Base-by-base conservation (phyloP, 73 alveolate species). In the Paraurostyla sp. region DNA sequence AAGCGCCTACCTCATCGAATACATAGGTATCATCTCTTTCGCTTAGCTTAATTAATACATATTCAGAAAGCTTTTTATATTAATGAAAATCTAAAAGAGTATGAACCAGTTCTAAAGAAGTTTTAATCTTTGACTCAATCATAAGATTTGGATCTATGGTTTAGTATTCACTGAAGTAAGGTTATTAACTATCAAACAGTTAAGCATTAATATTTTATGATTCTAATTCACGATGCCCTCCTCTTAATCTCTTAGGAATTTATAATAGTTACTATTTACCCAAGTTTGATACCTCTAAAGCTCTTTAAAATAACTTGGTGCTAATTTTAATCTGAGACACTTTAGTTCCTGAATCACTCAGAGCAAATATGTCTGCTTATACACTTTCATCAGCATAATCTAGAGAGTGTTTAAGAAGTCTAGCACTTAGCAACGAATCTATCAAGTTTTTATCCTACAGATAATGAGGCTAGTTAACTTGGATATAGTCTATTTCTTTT, bases 11-110 rank as follows among this genome's bases (percentile, higher is more conserved):
- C 25, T 65, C 82, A 1, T 65, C 82, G 23, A 65, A 65, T 6
- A 65, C 38, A 40, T 36, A 65, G 13, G 18, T 6, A 2, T 65
- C 7, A 36, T 65, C 82, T 38, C 82, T 65, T 0, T 65, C 82
- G 25, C 36, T 65, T 15, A 58, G 13, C 41, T 65, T 65, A 56
- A 65, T 65, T 30, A 65, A 36, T 38, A 65, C 82, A 65, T 36
- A 65, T 40, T 65, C 82, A 65, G 82, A 56, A 6, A 65, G 32
- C 25, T 65, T 65, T 40, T 65, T 65, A 65, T 65, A 65, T 65
- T 65, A 22, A 38, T 58, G 35, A 38, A 65, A 30, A 40, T 35
- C 41, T 6, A 65, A 35, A 11, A 65, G 58, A 33, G 15, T 38
- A 38, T 65, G 4, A 0, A 65, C 82, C 15, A 65, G 23, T 9